Conservation (phyloP, 2,329 filamentous ascomycete genomes). For the Colletotrichum sp. region DNA sequence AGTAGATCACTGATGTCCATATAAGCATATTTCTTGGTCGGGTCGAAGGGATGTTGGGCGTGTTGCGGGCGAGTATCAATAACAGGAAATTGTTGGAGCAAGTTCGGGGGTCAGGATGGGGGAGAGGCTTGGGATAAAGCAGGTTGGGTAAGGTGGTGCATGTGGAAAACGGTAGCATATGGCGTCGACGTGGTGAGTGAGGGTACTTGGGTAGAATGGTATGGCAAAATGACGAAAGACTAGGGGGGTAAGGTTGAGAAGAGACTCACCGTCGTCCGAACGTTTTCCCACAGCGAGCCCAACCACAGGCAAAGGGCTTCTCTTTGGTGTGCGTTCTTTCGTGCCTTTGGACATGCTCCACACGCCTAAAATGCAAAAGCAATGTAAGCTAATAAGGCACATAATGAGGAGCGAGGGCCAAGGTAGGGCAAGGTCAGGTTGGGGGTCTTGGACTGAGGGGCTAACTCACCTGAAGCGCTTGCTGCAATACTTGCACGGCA, state of each 20-base stretch:
- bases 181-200: constrained; percentile 8
- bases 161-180: constrained; percentile 1
- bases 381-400: constrained; percentile 44
- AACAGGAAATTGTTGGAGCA: not conserved
- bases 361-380: constrained; percentile 52
- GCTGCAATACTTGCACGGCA: constrained; percentile 68
- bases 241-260: constrained; percentile 16
- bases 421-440: constrained; percentile 18
- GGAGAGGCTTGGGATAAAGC: constrained; percentile 11
- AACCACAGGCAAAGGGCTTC: constrained; percentile 66
- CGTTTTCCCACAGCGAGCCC: constrained; percentile 65
- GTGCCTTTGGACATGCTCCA: constrained; percentile 69
- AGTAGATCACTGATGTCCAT: constrained; percentile 70
- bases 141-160: constrained; percentile 7
- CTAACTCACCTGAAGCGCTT: constrained; percentile 64
- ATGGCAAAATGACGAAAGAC: constrained; percentile 3
- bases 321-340: constrained; percentile 70
- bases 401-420: constrained; percentile 10
- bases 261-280: constrained; percentile 65
- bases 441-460: constrained; percentile 15
- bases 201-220: constrained; percentile 7
- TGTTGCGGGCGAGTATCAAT: constrained; percentile 10
- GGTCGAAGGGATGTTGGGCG: not conserved
- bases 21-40: constrained; percentile 49
- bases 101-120: not conserved